Percentiles rank a stretch among this genome's conserved stretches.
phyloP scores from a whole-genome alignment of 2,329 filamentous ascomycete genomes.

The Chaetomium olivaceum region DNA sequence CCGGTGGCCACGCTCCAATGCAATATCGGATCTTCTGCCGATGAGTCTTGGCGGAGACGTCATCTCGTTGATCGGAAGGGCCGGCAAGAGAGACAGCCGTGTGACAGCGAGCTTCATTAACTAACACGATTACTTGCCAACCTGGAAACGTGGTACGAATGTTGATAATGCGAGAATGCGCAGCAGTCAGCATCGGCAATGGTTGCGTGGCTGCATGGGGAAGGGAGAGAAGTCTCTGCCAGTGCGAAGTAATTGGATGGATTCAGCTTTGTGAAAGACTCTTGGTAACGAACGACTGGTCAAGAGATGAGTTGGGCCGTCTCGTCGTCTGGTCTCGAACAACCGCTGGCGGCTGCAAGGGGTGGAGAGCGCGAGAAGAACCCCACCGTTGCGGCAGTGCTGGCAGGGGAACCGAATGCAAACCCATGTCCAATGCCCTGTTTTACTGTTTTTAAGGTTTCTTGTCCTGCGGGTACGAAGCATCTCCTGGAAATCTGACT shows the following conservation, averaged over 20 bases:
- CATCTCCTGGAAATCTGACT: neutral
- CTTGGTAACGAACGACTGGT: neutral
- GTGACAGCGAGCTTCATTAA: neutral
- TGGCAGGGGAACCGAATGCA: conserved; percentile 12
- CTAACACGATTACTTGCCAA: too few relatives aligned
- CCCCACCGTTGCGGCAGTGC: conserved; percentile 27
- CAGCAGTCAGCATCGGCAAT: neutral
- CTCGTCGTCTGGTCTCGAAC: neutral
- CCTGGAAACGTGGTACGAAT: neutral
- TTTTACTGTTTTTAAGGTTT: conserved; percentile 23
- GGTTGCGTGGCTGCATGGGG: neutral
- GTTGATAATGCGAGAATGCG: neutral
- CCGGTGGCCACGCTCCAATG: neutral
- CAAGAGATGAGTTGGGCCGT: neutral
- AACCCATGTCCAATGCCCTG: conserved; percentile 8
- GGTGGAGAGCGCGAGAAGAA: neutral
- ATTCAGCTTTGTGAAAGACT: neutral
- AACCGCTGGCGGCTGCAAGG: conserved; percentile 22
- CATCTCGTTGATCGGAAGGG: conserved; percentile 1
- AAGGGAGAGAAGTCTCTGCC: neutral
- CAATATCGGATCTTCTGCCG: neutral
- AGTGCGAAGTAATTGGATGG: neutral
- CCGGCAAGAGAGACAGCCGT: neutral
- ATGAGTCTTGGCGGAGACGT: neutral
- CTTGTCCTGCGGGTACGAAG: neutral